A percentile compares a stretch with the other conserved stretches of the same genome.
Conservation (phyloP, 257 asterid species). For the Coffea eugenioides region DNA sequence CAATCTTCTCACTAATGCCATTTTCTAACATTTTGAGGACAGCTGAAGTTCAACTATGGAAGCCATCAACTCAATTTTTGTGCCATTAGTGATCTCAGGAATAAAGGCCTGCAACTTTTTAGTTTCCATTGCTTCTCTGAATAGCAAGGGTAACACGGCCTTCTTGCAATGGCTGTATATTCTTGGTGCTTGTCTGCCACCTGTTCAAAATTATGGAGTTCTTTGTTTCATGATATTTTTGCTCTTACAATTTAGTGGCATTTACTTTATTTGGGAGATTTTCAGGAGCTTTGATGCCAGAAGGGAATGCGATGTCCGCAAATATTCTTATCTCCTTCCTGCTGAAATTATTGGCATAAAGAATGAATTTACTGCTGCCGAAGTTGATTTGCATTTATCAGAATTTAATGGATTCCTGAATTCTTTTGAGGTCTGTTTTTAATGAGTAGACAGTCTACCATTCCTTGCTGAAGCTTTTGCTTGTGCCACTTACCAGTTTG, state of each 20-base stretch:
- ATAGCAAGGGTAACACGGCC: background rate
- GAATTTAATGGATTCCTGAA: conserved; percentile 67
- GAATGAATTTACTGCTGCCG: conserved; percentile 46
- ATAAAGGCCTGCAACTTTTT: background rate
- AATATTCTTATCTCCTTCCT: conserved; percentile 89
- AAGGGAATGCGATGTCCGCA: conserved; percentile 77
- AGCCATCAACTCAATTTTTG: background rate
- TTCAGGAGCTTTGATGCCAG: conserved; percentile 91
- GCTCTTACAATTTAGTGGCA: background rate
- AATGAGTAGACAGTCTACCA: conserved; percentile 13
- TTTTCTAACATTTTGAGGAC: background rate
- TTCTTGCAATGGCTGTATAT: background rate
- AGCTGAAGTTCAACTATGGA: background rate
- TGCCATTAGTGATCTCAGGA: background rate
- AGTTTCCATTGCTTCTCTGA: background rate
- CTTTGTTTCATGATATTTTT: background rate
- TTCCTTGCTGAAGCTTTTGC: background rate
- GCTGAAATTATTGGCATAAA: conserved; percentile 79
- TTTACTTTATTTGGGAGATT: conserved; percentile 12
- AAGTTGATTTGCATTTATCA: conserved; percentile 61
- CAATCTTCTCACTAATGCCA: background rate
- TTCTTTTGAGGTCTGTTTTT: conserved; percentile 61
- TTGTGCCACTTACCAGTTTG: conserved; percentile 2
- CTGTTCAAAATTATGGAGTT: background rate
- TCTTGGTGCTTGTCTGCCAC: conserved; percentile 4